Evolutionary conservation across 495 filamentous ascomycete species (phyloP).

Genomic region (Xylaria grammica): DNA sequence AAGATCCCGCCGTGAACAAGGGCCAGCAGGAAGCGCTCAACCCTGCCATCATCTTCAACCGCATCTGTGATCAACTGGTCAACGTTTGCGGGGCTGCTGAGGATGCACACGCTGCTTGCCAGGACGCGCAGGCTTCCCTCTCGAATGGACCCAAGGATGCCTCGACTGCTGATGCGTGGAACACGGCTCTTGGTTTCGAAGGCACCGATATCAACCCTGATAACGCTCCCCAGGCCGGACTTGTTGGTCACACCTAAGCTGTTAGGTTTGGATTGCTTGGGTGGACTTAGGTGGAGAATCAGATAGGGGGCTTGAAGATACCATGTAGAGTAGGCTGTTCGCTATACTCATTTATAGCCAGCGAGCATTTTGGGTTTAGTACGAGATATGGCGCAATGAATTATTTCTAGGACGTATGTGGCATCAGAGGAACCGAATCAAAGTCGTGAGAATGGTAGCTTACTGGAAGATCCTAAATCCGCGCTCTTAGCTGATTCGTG

Average conservation of each 20-base stretch:
- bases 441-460: not conserved
- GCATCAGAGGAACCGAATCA: not conserved
- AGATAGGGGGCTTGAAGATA: not conserved
- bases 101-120: constrained; percentile 56
- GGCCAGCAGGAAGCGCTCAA: constrained; percentile 61
- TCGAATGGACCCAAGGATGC: constrained; percentile 46
- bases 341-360: not conserved
- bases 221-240: constrained; percentile 42
- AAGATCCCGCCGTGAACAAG: constrained; percentile 55
- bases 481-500: too few relatives aligned
- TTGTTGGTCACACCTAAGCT: constrained; percentile 44
- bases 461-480: not conserved
- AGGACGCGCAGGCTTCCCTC: constrained; percentile 48
- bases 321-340: not conserved
- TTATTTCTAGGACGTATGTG: constrained; percentile 1
- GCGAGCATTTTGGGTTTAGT: constrained; percentile 3
- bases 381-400: not conserved
- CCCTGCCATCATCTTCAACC: constrained; percentile 70
- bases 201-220: constrained; percentile 48
- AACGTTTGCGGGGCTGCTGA: constrained; percentile 62
- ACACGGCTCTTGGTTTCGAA: constrained; percentile 48
- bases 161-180: constrained; percentile 50
- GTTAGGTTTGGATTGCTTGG: not conserved
- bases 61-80: constrained; percentile 64
- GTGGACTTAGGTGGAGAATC: not conserved